Percentiles rank a stretch among this genome's conserved stretches.
Evolutionary conservation across 371 early-diverging fungal genomes (phyloP).

Genomic region (Actinomortierella wolfii): DNA sequence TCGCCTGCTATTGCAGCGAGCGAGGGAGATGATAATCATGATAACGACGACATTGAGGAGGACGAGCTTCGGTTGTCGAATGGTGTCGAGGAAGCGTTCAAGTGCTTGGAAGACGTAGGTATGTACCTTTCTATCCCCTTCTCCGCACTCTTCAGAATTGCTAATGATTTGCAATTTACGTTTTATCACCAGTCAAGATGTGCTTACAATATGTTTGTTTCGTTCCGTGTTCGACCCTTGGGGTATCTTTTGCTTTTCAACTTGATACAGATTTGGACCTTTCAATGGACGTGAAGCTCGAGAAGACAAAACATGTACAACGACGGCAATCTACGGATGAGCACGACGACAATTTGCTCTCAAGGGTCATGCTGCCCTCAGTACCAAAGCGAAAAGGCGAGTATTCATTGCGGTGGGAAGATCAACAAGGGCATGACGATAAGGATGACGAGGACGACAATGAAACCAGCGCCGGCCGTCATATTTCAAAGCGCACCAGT

Average conservation of each 20-base stretch:
- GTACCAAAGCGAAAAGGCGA: constrained; percentile 25
- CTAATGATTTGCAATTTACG: too few relatives aligned
- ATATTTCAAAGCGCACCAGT: too few relatives aligned
- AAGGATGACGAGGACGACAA: too few relatives aligned
- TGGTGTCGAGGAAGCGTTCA: constrained; percentile 27
- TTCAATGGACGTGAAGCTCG: constrained; percentile 13
- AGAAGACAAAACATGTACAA: neutral
- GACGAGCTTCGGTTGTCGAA: too few relatives aligned
- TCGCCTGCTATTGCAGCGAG: constrained; percentile 5
- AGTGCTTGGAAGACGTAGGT: constrained; percentile 22
- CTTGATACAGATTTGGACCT: constrained; percentile 7
- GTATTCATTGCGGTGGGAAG: constrained; percentile 36
- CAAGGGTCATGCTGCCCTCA: constrained; percentile 18
- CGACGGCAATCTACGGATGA: too few relatives aligned
- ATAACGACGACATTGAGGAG: neutral
- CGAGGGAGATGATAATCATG: constrained; percentile 5
- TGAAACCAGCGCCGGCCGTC: too few relatives aligned
- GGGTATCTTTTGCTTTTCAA: neutral
- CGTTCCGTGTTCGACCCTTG: neutral
- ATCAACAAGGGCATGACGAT: constrained; percentile 13
- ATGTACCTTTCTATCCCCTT: neutral
- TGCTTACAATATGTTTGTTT: neutral
- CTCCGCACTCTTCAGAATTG: too few relatives aligned
- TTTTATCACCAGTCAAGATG: too few relatives aligned
- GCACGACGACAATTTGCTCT: constrained; percentile 5